Evolutionary conservation across 257 asterid species (phyloP).

Genomic region (Solanum neorickii): DNA sequence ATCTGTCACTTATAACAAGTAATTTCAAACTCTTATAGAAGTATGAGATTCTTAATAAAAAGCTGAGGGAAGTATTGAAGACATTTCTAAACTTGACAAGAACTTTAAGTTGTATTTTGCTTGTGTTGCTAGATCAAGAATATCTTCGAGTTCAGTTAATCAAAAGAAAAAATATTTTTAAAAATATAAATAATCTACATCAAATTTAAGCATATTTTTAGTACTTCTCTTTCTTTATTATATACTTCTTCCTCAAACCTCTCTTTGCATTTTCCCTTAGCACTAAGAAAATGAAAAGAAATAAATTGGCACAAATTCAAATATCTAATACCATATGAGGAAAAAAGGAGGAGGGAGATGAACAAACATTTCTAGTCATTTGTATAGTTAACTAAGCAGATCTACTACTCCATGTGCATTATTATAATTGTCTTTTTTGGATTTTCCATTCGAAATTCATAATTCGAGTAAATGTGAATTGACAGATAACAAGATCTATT

Average conservation of each 20-base stretch:
- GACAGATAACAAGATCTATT: too few relatives aligned
- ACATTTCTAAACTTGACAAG: background rate
- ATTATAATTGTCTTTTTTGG: background rate
- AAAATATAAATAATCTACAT: too few relatives aligned
- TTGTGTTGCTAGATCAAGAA: too few relatives aligned
- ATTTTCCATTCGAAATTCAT: too few relatives aligned
- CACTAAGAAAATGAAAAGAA: background rate
- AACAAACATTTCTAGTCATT: background rate
- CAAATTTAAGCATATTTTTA: too few relatives aligned
- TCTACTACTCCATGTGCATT: background rate
- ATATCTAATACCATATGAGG: background rate
- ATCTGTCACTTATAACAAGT: too few relatives aligned
- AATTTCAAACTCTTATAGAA: too few relatives aligned
- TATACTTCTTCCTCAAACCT: background rate
- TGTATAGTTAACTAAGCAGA: background rate
- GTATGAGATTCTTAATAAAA: too few relatives aligned
- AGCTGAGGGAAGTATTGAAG: too few relatives aligned
- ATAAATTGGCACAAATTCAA: background rate
- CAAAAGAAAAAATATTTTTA: background rate
- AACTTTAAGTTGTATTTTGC: too few relatives aligned
- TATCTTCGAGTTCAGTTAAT: background rate
- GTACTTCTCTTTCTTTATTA: background rate
- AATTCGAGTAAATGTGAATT: too few relatives aligned
- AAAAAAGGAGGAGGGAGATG: background rate
- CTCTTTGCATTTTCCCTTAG: background rate